Conservation (phyloP, 108 stramenopile genomes). For the Cyclotella baltica region DNA sequence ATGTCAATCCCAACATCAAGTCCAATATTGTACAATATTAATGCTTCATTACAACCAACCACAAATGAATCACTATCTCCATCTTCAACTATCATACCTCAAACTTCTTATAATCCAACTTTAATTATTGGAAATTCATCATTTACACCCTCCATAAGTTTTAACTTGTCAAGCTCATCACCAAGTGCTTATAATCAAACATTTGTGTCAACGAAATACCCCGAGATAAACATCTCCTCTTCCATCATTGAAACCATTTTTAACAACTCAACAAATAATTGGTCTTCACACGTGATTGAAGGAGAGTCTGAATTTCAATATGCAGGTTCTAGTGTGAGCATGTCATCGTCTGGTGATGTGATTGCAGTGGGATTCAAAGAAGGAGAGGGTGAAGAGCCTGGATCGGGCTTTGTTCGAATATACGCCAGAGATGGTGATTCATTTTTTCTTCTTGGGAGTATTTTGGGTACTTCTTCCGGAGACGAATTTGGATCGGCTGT, state of each 20-base stretch:
- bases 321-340: constrained; percentile 32
- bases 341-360: constrained; percentile 23
- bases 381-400: constrained; percentile 20
- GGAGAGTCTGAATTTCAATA: constrained; percentile 24
- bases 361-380: constrained; percentile 42
- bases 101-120: no score
- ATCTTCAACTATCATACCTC: neutral
- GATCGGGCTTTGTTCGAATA: constrained; percentile 29
- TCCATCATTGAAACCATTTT: no score
- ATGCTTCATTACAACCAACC: neutral
- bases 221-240: no score
- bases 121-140: no score
- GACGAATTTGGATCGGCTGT: constrained; percentile 49
- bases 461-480: constrained; percentile 29
- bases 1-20: neutral
- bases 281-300: constrained; percentile 16
- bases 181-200: no score
- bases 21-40: neutral
- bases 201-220: no score
- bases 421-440: constrained; percentile 16
- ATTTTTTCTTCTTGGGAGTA: constrained; percentile 30
- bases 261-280: no score
- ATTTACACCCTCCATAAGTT: no score
- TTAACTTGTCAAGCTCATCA: no score
- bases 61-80: neutral